phyloP scores from a whole-genome alignment of 345 rosid species.

The Ceriops tagal region DNA sequence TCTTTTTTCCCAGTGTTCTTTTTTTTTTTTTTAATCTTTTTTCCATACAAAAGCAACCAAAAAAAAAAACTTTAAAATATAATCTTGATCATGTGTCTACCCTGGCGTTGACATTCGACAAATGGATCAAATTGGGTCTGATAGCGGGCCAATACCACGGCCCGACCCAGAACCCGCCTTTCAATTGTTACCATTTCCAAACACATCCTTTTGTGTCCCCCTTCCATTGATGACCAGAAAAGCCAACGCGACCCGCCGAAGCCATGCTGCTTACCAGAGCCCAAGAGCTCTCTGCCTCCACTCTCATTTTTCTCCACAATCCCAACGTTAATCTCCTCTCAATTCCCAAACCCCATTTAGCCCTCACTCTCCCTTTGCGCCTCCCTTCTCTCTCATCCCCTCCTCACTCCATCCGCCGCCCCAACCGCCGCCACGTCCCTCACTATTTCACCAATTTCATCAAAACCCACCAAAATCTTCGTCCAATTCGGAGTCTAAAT shows the following conservation, averaged over 20 bases:
- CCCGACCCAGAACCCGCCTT: not conserved
- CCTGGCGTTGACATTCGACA: too few species aligned
- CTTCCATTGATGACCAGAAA: not conserved
- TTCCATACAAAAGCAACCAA: too few species aligned
- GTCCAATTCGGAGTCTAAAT: constrained; percentile 9
- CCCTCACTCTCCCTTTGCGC: constrained; percentile 23
- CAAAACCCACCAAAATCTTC: not conserved
- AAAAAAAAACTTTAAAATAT: too few species aligned
- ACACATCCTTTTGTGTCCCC: not conserved
- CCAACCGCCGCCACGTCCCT: constrained; percentile 12
- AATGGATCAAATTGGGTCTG: too few species aligned
- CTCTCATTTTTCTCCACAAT: constrained; percentile 13
- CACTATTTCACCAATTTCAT: not conserved
- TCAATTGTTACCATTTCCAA: not conserved
- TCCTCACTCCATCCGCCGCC: constrained; percentile 18
- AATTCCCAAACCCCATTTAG: constrained; percentile 18
- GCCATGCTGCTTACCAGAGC: constrained; percentile 25
- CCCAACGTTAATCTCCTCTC: constrained; percentile 8
- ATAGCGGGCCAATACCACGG: not conserved
- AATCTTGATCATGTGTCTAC: too few species aligned
- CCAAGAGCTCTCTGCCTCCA: constrained; percentile 17
- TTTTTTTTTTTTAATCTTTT: too few species aligned
- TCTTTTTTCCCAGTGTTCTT: too few species aligned
- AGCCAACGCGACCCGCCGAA: not conserved
- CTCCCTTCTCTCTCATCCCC: constrained; percentile 22